Base-by-base conservation (phyloP, 805 yeast genomes). In the Saccharomycopsis olivae region DNA sequence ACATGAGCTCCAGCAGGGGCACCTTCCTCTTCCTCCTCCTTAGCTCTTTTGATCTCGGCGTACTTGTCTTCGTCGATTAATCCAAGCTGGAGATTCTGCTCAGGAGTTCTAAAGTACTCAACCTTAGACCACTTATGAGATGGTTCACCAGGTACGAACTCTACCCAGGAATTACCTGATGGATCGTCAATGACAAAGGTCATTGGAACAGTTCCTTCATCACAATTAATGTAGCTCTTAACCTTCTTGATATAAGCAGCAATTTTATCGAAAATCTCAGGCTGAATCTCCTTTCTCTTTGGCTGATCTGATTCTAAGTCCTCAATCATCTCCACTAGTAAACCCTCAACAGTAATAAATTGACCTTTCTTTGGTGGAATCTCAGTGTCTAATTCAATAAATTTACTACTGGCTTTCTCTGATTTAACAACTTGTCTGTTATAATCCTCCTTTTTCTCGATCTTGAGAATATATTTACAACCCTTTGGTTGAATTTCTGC, bases 131-230 rank as follows among this genome's bases (percentile, higher is more conserved):
- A 89, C 59, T 88, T 86, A 60, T 85, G 94, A 28, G 81, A 66
- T 3, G 94, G 70, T 57, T 86, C 95, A 44, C 84, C 88, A 15
- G 96, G 96, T 44, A 73, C 60, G 57, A 70, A 85, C 55, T 85
- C 95, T 40, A 92, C 76, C 95, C 96, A 92, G 3, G 97, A 89
- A 64, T 92, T 92, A 13, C 98, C 98, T 1, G 96, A 73, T 21
- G 98, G 96, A 59, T 92, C 98, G 58, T 88, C 95, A 9, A 86
- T 63, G 18, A 70, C 66, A 36, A 89, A 70, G 0, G 94, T 82
- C 47, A 89, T 54, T 2, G 97, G 97, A 39, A 84, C 59, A 15
- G 73, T 69, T 24, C 72, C 73, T 39, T 71, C 72, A 44, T 78
- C 77, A 42, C 86, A 89, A n/a, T 69, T 67, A 19, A 85, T 63